Base-by-base conservation (phyloP, 2,329 filamentous ascomycete species). In the Teratosphaeria destructans region DNA sequence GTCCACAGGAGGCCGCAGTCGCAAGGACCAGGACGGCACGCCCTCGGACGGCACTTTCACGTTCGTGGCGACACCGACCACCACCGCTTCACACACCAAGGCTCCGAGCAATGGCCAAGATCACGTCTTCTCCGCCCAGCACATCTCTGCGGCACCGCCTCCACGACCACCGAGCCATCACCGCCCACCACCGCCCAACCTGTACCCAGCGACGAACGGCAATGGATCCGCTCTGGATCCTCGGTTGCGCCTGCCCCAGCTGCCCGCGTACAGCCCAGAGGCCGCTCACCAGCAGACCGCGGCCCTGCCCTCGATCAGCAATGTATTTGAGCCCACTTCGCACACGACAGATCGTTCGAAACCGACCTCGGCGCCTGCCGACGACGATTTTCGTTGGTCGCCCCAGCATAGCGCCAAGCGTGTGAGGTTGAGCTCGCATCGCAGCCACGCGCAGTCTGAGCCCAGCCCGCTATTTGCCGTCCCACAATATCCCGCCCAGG, bases 1-100 rank as follows among this genome's bases (percentile, higher is more conserved):
- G 16, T 49, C 16, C n/a, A 10, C 43, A 49, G 43, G 43, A 61
- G 88, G 88, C 4, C 82, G 88, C 59, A 80, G 81, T 56, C 86
- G 83, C 70, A 81, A 80, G 62, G 75, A 75, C 57, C 66, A 70
- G 57, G 75, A 73, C 49, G 70, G 66, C 26, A 59, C 65, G 11
- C 61, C 63, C 10, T 56, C 58, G 7, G 67, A 69, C 34, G 66
- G 65, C 26, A 60, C 60, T 60, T 67, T 71, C 64, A 68, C 70
- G 19, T 71, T 71, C 52, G 68, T 70, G 37, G 62, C 64, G 4
- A 61, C 63, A 2, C 68, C 66, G 6, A 61, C 58, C 29, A 47
- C 62, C 29, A 23, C 27, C 23, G 27, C 29, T 26, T 49, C 59
- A 23, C 32, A 57, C 14, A 4, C 58, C 32, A 60, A 57, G 52